phyloP scores from a whole-genome alignment of 2,329 filamentous ascomycete species.

The Colletotrichum spaethianum region DNA sequence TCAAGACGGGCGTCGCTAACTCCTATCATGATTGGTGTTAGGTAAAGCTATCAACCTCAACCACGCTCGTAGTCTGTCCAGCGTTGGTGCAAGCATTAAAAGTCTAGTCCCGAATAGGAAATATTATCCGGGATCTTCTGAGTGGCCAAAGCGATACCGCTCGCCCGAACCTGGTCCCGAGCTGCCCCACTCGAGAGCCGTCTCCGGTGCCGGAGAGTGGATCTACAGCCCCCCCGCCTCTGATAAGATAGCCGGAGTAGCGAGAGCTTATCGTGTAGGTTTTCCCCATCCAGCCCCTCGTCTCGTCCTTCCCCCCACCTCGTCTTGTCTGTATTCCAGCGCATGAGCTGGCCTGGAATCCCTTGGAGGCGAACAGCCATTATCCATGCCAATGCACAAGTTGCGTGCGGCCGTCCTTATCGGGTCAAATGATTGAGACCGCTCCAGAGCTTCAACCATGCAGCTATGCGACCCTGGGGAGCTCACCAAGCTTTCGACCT shows the following conservation, averaged over 20 bases:
- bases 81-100: too few species aligned
- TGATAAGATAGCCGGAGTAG: slow-evolving; percentile 31
- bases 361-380: background rate
- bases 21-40: background rate
- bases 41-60: too few species aligned
- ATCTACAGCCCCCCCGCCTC: background rate
- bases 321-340: background rate
- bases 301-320: slow-evolving; percentile 23
- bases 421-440: slow-evolving; percentile 10
- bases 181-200: slow-evolving; percentile 1
- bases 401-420: slow-evolving; percentile 28
- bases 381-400: slow-evolving; percentile 23
- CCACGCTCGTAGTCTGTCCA: too few species aligned
- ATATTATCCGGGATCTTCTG: slow-evolving; percentile 14
- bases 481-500: slow-evolving; percentile 2
- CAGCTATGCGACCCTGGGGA: slow-evolving; percentile 3
- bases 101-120: slow-evolving; percentile 4
- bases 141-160: background rate
- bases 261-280: slow-evolving; percentile 38
- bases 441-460: background rate
- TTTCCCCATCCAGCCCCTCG: slow-evolving; percentile 34
- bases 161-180: slow-evolving; percentile 24
- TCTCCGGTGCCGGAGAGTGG: slow-evolving; percentile 27
- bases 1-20: background rate
- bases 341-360: slow-evolving; percentile 2